Evolutionary conservation across 345 rosid species (phyloP), one percentile per base, ranked within the genome.

Genomic region (Pseudoturritis turrita): DNA sequence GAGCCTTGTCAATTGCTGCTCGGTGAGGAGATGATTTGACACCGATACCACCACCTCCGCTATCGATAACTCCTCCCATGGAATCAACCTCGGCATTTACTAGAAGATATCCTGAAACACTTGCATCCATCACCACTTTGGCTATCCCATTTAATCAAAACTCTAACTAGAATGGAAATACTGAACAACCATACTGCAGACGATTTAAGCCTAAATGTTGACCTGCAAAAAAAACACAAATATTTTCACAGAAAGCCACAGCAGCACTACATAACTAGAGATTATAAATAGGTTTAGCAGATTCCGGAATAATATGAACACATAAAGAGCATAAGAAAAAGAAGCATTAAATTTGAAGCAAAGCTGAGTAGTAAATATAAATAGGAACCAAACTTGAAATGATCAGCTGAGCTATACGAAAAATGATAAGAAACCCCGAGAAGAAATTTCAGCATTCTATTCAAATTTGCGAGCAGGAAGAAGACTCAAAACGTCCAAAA

Each of bases 1-100:
- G 98, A 78, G 96, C 99, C 85, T 85, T 91, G 78, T 89, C 98
- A 77, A 95, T 85, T 52, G 96, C 96, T 72, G 81, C 85, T 78
- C 79, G 86, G 57, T 79, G 83, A 8, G 90, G 97, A 82, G 98
- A 94, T 85, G 87, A 75, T 81, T 89, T 86, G 74, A 85, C 77
- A 71, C 90, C 92, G 76, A 79, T 72, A 76, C 87, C 91, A 76
- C 88, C 96, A 79, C 80, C 87, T 86, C 95, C 92, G 36, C 88
- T 88, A 60, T 95, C 98, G 79, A 88, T 91, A 86, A 88, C 87
- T 83, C 96, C 99, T 79, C 92, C 99, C 99, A 95, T 95, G 86
- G 96, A 87, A 85, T 89, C 97, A 82, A 86, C 88, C 83, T 91
- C 98, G 81, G 96, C 98, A 91, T 95, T 87, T 76, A 86, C 79